Evolutionary conservation across 2,329 filamentous ascomycete genomes (phyloP).

Genomic region (Nannizzia gypsea): DNA sequence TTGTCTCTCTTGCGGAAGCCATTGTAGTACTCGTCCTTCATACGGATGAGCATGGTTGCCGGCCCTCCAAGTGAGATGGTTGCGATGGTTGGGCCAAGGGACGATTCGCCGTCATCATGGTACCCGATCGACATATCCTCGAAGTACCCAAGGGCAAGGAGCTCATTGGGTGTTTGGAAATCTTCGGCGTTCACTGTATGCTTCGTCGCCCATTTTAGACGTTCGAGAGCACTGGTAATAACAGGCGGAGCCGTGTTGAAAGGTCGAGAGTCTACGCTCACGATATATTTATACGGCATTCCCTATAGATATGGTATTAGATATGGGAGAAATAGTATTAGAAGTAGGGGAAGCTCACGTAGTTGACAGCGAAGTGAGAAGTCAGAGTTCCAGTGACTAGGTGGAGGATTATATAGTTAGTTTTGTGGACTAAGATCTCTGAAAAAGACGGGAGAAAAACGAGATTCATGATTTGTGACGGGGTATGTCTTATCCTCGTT

Average conservation of each 20-base stretch:
- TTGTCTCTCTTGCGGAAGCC: slow-evolving; percentile 16
- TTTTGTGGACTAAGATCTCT: not conserved
- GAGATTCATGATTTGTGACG: not conserved
- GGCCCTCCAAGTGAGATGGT: slow-evolving; percentile 43
- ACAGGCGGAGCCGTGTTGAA: slow-evolving; percentile 33
- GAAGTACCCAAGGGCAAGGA: slow-evolving; percentile 45
- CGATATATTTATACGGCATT: slow-evolving; percentile 50
- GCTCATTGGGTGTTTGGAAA: slow-evolving; percentile 41
- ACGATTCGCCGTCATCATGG: slow-evolving; percentile 48
- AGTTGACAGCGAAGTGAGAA: slow-evolving; percentile 40
- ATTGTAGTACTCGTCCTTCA: slow-evolving; percentile 41
- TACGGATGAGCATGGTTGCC: slow-evolving; percentile 43
- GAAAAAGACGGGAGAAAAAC: no score
- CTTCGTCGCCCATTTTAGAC: slow-evolving; percentile 43
- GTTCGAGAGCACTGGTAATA: slow-evolving; percentile 37
- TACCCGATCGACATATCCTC: slow-evolving; percentile 45
- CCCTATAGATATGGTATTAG: slow-evolving; percentile 27
- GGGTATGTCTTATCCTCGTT: not conserved
- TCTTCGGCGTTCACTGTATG: slow-evolving; percentile 25
- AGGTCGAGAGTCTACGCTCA: slow-evolving; percentile 34
- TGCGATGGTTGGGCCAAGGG: slow-evolving; percentile 45
- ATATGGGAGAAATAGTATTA: not conserved
- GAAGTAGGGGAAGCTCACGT: slow-evolving; percentile 22
- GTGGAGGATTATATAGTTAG: not conserved
- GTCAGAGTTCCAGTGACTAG: slow-evolving; percentile 30